A percentile compares a stretch with the other conserved stretches of the same genome.
These are phyloP conservation scores for Fusarium albosuccineum DNA, from an alignment of 2,329 filamentous ascomycete species.

Conservation along the genomic window DNA sequence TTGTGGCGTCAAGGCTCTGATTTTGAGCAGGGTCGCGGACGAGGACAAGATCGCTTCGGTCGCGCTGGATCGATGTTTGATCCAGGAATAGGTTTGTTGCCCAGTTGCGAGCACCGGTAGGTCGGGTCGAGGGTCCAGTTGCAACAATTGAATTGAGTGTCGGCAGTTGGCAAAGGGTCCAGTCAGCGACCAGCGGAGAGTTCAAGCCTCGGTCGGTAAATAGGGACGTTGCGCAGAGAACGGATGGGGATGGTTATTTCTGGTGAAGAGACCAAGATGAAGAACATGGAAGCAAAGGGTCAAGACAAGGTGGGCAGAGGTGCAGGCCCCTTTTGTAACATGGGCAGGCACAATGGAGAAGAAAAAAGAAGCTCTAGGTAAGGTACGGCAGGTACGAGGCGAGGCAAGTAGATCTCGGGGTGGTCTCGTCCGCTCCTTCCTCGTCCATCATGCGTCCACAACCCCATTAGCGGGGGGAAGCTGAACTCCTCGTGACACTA, in stretches of 20 bases:
- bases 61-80: background rate
- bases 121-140: constrained; percentile 1
- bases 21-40: constrained; percentile 1
- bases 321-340: constrained; percentile 32
- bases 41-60: background rate
- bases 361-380: constrained; percentile 24
- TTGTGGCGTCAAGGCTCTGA: constrained; percentile 26
- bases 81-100: background rate
- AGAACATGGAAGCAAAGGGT: constrained; percentile 4
- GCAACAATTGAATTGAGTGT: background rate
- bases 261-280: constrained; percentile 12
- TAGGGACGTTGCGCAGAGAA: too few species aligned
- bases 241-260: background rate
- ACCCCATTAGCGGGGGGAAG: constrained; percentile 13
- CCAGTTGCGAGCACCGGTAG: background rate
- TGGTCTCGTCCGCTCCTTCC: constrained; percentile 33
- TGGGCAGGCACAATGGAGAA: constrained; percentile 15
- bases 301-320: constrained; percentile 23
- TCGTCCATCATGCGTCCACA: constrained; percentile 34
- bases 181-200: too few species aligned
- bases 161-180: background rate
- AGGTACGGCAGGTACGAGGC: constrained; percentile 25
- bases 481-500: constrained; percentile 32
- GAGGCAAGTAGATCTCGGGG: constrained; percentile 24
- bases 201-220: background rate